These are phyloP conservation scores for Stemphylium beticola DNA, from an alignment of 2,329 filamentous ascomycete genomes.

Conservation along the genomic window DNA sequence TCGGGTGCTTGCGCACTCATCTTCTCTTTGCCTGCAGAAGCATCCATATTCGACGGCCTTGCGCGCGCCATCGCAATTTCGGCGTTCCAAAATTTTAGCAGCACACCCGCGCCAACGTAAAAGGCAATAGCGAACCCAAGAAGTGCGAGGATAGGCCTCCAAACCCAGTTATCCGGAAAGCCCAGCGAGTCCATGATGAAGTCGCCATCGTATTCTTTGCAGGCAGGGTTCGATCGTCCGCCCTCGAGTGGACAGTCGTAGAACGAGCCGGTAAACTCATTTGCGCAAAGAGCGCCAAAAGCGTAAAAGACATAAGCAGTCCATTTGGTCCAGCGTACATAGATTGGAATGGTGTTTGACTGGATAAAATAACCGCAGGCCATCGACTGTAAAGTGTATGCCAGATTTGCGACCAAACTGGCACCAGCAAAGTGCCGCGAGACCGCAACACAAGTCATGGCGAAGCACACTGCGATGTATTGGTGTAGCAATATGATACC, in stretches of 20 bases:
- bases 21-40: slow-evolving; percentile 74
- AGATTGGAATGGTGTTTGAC: slow-evolving; percentile 73
- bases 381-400: slow-evolving; percentile 75
- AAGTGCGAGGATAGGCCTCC: slow-evolving; percentile 68
- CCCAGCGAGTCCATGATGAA: slow-evolving; percentile 74
- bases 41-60: slow-evolving; percentile 60
- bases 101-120: slow-evolving; percentile 64
- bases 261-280: slow-evolving; percentile 74
- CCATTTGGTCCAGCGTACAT: slow-evolving; percentile 80
- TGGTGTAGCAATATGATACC: slow-evolving; percentile 71
- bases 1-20: slow-evolving; percentile 62
- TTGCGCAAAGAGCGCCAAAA: slow-evolving; percentile 73
- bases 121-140: slow-evolving; percentile 69
- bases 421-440: slow-evolving; percentile 73
- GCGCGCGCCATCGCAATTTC: slow-evolving; percentile 74
- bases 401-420: slow-evolving; percentile 73
- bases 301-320: slow-evolving; percentile 70
- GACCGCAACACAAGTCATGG: slow-evolving; percentile 69
- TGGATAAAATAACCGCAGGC: slow-evolving; percentile 81
- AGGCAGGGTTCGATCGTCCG: slow-evolving; percentile 68
- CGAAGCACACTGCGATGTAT: slow-evolving; percentile 75
- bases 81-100: slow-evolving; percentile 68
- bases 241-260: slow-evolving; percentile 73
- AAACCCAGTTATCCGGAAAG: slow-evolving; percentile 71
- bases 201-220: slow-evolving; percentile 70